These are phyloP conservation scores for Colletotrichum camelliae DNA, from an alignment of 2,329 filamentous ascomycete genomes.

Conservation along the genomic window DNA sequence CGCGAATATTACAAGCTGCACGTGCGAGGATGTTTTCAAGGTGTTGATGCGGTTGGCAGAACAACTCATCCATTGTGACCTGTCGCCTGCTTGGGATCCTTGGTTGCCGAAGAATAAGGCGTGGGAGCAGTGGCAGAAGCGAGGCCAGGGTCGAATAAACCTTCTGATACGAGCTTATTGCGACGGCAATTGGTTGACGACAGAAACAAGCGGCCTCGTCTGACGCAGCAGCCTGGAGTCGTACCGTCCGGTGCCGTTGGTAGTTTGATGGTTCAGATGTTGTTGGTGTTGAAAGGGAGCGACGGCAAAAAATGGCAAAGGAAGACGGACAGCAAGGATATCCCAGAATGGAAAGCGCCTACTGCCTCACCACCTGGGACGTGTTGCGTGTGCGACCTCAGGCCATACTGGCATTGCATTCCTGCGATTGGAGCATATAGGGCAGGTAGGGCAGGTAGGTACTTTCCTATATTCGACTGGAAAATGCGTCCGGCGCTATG, in stretches of 20 bases:
- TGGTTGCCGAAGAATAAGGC: not conserved
- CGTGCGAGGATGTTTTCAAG: not conserved
- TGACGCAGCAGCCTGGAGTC: not conserved
- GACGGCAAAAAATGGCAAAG: not conserved
- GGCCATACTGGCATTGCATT: not conserved
- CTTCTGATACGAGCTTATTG: not conserved
- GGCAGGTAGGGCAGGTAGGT: not conserved
- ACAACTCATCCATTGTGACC: slow-evolving; percentile 1
- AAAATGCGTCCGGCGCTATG: not conserved
- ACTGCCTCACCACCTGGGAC: not conserved
- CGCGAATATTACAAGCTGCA: not conserved
- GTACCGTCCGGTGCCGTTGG: not conserved
- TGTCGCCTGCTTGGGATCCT: not conserved
- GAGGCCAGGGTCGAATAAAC: not conserved
- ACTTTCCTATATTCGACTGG: not conserved
- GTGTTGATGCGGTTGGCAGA: not conserved
- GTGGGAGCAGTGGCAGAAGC: not conserved
- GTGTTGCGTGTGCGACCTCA: not conserved
- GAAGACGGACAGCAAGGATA: slow-evolving; percentile 3
- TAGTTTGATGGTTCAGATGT: not conserved
- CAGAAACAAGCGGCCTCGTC: not conserved
- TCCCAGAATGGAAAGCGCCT: not conserved
- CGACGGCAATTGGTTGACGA: not conserved
- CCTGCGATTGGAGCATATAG: not conserved
- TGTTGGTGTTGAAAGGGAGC: not conserved